Percentiles rank a stretch among this genome's conserved stretches.
Conservation (phyloP, 2,329 filamentous ascomycete genomes). For the Colletotrichum sp. region DNA sequence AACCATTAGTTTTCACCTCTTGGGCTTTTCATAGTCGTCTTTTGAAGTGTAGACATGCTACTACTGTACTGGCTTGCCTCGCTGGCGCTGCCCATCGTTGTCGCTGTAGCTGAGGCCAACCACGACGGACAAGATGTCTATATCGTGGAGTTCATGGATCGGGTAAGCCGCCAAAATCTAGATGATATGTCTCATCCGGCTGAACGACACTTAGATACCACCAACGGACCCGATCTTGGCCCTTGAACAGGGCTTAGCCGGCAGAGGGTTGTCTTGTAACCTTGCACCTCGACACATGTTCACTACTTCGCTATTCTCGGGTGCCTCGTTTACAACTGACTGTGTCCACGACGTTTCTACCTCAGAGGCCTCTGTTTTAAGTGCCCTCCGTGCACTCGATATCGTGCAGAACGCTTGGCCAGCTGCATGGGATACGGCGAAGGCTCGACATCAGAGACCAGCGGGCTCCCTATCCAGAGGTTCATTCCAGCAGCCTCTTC, state of each 20-base stretch:
- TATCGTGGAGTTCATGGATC: not conserved
- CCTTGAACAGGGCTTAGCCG: not conserved
- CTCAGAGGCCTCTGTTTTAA: accelerated
- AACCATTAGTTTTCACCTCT: not conserved
- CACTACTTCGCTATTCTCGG: not conserved
- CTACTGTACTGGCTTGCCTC: not conserved
- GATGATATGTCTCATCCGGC: not conserved
- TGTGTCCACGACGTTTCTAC: not conserved
- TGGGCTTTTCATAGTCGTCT: not conserved
- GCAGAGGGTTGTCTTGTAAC: not conserved
- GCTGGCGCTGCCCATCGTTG: not conserved
- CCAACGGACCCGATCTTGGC: not conserved
- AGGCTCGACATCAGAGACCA: not conserved
- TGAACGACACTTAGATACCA: not conserved
- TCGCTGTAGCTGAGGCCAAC: not conserved
- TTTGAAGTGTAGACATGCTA: not conserved
- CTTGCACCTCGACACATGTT: not conserved
- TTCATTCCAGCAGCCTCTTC: not conserved
- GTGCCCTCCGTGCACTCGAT: not conserved
- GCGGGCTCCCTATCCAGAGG: not conserved
- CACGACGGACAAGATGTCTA: not conserved
- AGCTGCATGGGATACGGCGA: not conserved
- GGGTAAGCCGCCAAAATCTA: not conserved
- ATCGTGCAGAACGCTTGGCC: not conserved
- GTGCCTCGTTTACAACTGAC: not conserved